Base-by-base conservation (phyloP, 176 grass and related monocot genomes). In the Eleusine coracana region DNA sequence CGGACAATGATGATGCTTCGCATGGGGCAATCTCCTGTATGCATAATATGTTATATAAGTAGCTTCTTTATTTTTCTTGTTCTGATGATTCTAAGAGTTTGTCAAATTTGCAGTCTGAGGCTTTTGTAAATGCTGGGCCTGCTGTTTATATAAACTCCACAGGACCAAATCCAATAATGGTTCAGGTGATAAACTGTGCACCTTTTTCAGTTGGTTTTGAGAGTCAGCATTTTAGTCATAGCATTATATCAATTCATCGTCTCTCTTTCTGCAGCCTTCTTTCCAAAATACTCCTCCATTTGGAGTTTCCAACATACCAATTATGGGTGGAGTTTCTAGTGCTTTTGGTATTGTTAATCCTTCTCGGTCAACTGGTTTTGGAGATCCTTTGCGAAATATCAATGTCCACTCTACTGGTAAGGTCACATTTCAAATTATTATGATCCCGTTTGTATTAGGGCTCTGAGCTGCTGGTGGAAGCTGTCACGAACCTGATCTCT, bases 141-240 rank as follows among this genome's bases (percentile, higher is more conserved):
- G 85, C 96, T 82, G 90, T 93, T 88, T 98, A 98, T 82, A 86
- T 98, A 82, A 91, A 92, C 81, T 83, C 89, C 50, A 80, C 79
- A 29, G 96, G 96, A 64, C 96, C 96, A 87, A 98, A 95, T 83
- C 96, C 92, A 54, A 95, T 98, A 62, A 98, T 98, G 96, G 96
- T 98, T 91, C 96, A 98, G 96, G 96, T 98, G 55, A 92, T 17
- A 54, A 54, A 62, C 31, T 81, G 39, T 49, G 71, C 55, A 17
- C 63, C 70, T 75, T 29, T 37, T 58, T 51, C n/a, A 5, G 27
- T 46, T 86, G 5, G 28, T 58, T 86, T 86, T 49, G 52, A 70
- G 27, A 65, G 66, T 69, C 70, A 38, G 80, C 15, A 44, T 37
- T 78, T 28, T 44, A 65, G n/a, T 84, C 41, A 61, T 18, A 74